phyloP scores from a whole-genome alignment of 371 early-diverging fungal species.

The Ordospora pajunii region DNA sequence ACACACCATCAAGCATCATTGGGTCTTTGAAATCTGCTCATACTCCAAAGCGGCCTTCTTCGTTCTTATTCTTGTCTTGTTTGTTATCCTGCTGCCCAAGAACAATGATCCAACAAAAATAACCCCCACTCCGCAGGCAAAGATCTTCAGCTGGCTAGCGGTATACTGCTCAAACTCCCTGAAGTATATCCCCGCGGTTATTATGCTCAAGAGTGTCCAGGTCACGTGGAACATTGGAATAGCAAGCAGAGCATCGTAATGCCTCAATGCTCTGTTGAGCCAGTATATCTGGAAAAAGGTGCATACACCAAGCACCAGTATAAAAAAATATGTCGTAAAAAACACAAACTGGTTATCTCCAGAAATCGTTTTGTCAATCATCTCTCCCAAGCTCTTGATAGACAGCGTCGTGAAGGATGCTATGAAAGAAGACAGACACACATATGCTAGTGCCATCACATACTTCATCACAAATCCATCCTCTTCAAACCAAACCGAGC shows the following conservation, averaged over 20 bases:
- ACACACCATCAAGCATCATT: background rate
- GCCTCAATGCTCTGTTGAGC: conserved; percentile 69
- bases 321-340: conserved; percentile 66
- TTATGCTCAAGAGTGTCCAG: conserved; percentile 68
- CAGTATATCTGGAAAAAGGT: conserved; percentile 72
- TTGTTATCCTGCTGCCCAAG: conserved; percentile 62
- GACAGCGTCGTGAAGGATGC: conserved; percentile 72
- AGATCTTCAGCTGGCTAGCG: conserved; percentile 64
- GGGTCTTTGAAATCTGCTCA: conserved; percentile 5
- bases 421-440: conserved; percentile 65
- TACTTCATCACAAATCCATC: conserved; percentile 54
- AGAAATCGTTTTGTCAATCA: conserved; percentile 65
- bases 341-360: conserved; percentile 68
- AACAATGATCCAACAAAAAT: conserved; percentile 70
- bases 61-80: conserved; percentile 15
- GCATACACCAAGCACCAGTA: conserved; percentile 66
- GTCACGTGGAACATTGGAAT: conserved; percentile 73
- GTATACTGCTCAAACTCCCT: conserved; percentile 68
- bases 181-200: conserved; percentile 74
- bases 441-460: conserved; percentile 59
- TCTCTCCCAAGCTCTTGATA: conserved; percentile 71
- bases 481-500: conserved; percentile 50
- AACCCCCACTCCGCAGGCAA: conserved; percentile 65
- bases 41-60: background rate
- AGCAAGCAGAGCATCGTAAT: conserved; percentile 73